These are phyloP conservation scores for Trapa bicornis DNA, from an alignment of 345 rosid species.

Conservation along the genomic window DNA sequence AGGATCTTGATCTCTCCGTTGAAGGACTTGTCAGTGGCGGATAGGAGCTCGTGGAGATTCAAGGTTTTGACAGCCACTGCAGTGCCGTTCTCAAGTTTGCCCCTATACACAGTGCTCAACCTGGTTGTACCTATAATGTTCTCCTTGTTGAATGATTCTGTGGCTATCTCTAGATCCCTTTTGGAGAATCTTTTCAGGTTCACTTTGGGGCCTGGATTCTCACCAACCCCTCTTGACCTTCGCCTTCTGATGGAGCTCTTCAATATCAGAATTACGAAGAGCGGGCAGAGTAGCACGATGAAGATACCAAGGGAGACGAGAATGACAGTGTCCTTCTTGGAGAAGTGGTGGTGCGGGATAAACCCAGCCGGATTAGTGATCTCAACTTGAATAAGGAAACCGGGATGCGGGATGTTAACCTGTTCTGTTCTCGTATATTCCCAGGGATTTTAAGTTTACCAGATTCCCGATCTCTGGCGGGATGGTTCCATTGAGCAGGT, in stretches of 20 bases:
- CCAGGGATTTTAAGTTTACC: slow-evolving; percentile 28
- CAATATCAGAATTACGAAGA: slow-evolving; percentile 21
- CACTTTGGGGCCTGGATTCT: slow-evolving; percentile 24
- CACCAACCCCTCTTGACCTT: slow-evolving; percentile 14
- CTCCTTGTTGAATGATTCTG: slow-evolving; percentile 35
- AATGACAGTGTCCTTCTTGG: slow-evolving; percentile 23
- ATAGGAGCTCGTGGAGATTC: slow-evolving; percentile 54
- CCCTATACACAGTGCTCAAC: slow-evolving; percentile 77
- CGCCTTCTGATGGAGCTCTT: slow-evolving; percentile 12
- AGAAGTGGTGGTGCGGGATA: slow-evolving; percentile 38
- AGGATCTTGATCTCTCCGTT: slow-evolving; percentile 62
- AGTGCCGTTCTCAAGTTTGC: slow-evolving; percentile 46
- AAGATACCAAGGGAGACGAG: slow-evolving; percentile 34
- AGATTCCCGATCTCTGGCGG: slow-evolving; percentile 63
- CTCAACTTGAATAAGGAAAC: slow-evolving; percentile 38
- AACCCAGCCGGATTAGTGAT: slow-evolving; percentile 43
- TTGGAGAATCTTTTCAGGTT: slow-evolving; percentile 47
- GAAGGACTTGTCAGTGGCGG: slow-evolving; percentile 61
- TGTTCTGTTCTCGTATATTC: slow-evolving; percentile 43
- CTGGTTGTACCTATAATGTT: slow-evolving; percentile 64
- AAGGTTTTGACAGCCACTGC: slow-evolving; percentile 61
- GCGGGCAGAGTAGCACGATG: slow-evolving; percentile 21
- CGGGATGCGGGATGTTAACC: slow-evolving; percentile 62
- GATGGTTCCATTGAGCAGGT: slow-evolving; percentile 46
- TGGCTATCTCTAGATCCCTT: slow-evolving; percentile 48